Evolutionary conservation across 2,329 filamentous ascomycete genomes (phyloP), one percentile per base, ranked within the genome.

Genomic region (Cytospora piceae): DNA sequence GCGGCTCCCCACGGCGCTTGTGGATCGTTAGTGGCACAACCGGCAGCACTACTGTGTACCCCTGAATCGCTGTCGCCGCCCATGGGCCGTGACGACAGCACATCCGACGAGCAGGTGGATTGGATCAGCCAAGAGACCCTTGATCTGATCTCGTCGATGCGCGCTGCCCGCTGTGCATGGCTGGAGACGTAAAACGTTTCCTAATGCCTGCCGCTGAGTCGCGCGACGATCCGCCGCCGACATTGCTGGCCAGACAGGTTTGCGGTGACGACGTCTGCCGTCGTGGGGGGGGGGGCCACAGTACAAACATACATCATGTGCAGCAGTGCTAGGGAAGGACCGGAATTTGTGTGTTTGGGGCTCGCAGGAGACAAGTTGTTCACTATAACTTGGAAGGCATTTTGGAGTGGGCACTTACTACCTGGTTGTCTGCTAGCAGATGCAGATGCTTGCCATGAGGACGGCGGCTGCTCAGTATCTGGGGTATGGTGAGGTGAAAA

Each of bases 401-500:
- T 20, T 22, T 22, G 15, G 5, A n/a, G 2, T 34, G 22, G 27
- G 17, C 15, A 63, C 61, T 63, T 22, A 63, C 61, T 57, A 15
- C n/a, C 15, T 53, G 58, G 42, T 32, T 37, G 42, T 46, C 24
- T 24, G 24, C 37, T 29, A 42, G 24, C 29, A 58, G 11, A 53
- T 14, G 46, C 24, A 65, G 69, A 42, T 58, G 55, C 22, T 49
- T 64, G 58, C 46, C 46, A 71, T 57, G 39, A 70, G 59, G 42
- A 65, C 42, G 34, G 61, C 32, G 37, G 62, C 24, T 70, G 58
- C 58, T 72, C 71, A 11, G 64, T 56, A 12, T 66, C 70, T 11
- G 77, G 76, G 17, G 77, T 77, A 7, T 71, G 70, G 62, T 71
- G 70, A 31, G 75, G 74, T 37, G 78, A 80, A 68, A 79, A 75